phyloP scores from a whole-genome alignment of 2,329 filamentous ascomycete genomes.

The Chrysoporthe deuterocubensis region DNA sequence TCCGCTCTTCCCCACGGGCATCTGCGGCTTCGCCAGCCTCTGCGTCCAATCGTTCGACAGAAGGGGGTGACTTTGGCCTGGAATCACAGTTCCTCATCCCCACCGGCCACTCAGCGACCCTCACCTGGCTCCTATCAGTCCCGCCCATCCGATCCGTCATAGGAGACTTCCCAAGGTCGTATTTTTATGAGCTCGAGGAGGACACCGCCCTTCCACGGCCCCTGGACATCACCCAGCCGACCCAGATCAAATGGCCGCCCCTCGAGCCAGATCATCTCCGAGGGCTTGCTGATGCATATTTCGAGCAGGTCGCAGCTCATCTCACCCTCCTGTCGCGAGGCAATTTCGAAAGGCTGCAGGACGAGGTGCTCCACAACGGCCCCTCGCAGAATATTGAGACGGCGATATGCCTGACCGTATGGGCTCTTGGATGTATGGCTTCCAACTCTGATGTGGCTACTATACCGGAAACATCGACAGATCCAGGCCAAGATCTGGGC shows the following conservation, averaged over 20 bases:
- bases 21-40: slow-evolving; percentile 26
- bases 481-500: slow-evolving; percentile 35
- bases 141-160: slow-evolving; percentile 40
- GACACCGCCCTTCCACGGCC: slow-evolving; percentile 37
- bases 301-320: slow-evolving; percentile 40
- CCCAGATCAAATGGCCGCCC: slow-evolving; percentile 35
- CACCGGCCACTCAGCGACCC: slow-evolving; percentile 39
- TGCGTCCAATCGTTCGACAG: slow-evolving; percentile 23
- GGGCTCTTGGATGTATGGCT: slow-evolving; percentile 40
- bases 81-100: slow-evolving; percentile 44
- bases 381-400: slow-evolving; percentile 36
- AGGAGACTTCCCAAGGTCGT: slow-evolving; percentile 39
- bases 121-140: slow-evolving; percentile 40
- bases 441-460: slow-evolving; percentile 16
- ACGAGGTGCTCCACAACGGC: slow-evolving; percentile 34
- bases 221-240: slow-evolving; percentile 36
- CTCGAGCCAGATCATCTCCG: slow-evolving; percentile 36
- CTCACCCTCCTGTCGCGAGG: slow-evolving; percentile 41
- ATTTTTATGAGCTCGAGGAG: slow-evolving; percentile 42
- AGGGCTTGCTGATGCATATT: slow-evolving; percentile 39
- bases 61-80: slow-evolving; percentile 32
- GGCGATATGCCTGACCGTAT: slow-evolving; percentile 43
- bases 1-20: slow-evolving; percentile 22
- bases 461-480: not conserved
- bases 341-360: slow-evolving; percentile 37